Evolutionary conservation across 345 rosid species (phyloP).

Genomic region (Mallotus nudiflorus): DNA sequence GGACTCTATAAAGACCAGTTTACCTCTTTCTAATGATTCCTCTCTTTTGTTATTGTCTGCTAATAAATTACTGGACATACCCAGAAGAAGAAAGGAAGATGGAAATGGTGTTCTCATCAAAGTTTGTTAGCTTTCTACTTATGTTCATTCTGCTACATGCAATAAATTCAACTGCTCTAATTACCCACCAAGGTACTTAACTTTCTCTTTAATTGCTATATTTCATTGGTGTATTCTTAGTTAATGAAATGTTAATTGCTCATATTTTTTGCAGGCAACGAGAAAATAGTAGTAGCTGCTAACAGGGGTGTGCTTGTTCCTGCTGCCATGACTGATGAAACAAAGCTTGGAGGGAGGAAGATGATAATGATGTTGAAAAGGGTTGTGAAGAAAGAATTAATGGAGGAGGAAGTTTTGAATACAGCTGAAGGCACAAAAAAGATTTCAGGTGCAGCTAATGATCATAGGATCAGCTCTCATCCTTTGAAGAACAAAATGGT

Average conservation of each 20-base stretch:
- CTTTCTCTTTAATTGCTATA: neutral
- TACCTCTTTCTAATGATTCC: constrained; percentile 25
- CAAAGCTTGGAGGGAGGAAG: constrained; percentile 29
- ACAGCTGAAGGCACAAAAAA: constrained; percentile 7
- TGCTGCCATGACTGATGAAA: neutral
- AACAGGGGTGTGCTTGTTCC: neutral
- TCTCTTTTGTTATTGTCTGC: constrained; percentile 9
- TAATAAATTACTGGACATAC: constrained; percentile 9
- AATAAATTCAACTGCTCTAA: constrained; percentile 15
- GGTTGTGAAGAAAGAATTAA: constrained; percentile 17
- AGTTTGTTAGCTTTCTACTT: constrained; percentile 27
- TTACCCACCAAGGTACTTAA: constrained; percentile 26
- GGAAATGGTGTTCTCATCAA: constrained; percentile 34
- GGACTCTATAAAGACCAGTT: constrained; percentile 34
- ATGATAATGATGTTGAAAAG: constrained; percentile 18
- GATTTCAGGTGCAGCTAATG: constrained; percentile 35
- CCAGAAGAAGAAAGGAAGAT: constrained; percentile 9
- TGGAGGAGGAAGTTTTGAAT: constrained; percentile 12
- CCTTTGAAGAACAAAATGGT: constrained; percentile 24
- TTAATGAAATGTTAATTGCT: neutral
- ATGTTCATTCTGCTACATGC: constrained; percentile 27
- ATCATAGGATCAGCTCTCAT: constrained; percentile 6
- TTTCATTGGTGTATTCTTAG: neutral
- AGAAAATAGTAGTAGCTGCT: neutral
- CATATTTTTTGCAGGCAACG: constrained; percentile 20